These are phyloP conservation scores for Spathaspora gorwiae DNA, from an alignment of 805 yeast genomes.

Conservation along the genomic window DNA sequence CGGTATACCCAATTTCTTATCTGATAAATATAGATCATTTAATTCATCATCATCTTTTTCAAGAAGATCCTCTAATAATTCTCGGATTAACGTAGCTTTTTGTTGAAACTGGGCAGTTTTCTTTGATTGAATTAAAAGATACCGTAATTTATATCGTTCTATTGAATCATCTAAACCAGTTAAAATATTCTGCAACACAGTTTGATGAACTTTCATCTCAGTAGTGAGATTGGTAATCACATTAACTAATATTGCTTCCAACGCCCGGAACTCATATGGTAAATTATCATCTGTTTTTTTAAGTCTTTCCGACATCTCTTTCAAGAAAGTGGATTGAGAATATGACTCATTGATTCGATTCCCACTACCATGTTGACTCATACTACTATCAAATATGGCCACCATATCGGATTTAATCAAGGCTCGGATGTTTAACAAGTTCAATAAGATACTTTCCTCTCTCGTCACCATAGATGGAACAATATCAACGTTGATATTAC, in stretches of 20 bases:
- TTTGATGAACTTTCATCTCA: slow-evolving; percentile 81
- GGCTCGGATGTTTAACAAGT: slow-evolving; percentile 47
- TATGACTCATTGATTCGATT: slow-evolving; percentile 26
- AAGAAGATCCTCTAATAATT: slow-evolving; percentile 76
- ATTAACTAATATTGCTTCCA: slow-evolving; percentile 80
- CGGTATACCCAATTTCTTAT: slow-evolving; percentile 40
- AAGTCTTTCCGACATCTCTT: slow-evolving; percentile 38
- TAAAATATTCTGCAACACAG: slow-evolving; percentile 68
- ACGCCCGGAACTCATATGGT: slow-evolving; percentile 87
- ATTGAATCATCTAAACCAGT: slow-evolving; percentile 77
- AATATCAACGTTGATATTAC: slow-evolving; percentile 37
- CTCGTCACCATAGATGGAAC: slow-evolving; percentile 54
- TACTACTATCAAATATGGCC: slow-evolving; percentile 38
- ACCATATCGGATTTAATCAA: slow-evolving; percentile 49
- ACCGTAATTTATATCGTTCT: slow-evolving; percentile 72
- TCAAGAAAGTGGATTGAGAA: slow-evolving; percentile 39
- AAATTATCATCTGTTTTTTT: slow-evolving; percentile 22
- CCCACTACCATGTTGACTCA: neutral
- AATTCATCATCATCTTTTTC: slow-evolving; percentile 80
- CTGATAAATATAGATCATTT: slow-evolving; percentile 75
- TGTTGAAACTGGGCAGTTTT: slow-evolving; percentile 79
- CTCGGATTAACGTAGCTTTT: slow-evolving; percentile 76
- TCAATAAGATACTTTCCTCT: slow-evolving; percentile 43
- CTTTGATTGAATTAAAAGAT: slow-evolving; percentile 78
- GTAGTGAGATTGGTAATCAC: slow-evolving; percentile 75